phyloP scores from a whole-genome alignment of 345 rosid genomes.

The Anastatica hierochuntica region DNA sequence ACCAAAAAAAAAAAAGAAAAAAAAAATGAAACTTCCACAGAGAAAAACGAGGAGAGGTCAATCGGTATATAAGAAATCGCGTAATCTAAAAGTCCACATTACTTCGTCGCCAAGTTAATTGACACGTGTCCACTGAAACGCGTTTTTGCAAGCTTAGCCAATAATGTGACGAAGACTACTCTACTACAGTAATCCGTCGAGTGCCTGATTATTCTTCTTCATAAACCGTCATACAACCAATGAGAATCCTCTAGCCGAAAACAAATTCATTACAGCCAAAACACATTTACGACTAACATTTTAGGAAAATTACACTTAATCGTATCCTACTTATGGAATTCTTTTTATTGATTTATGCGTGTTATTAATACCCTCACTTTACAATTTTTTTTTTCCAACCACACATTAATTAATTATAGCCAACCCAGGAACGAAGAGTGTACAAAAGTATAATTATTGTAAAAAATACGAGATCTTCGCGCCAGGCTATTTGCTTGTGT shows the following conservation, averaged over 20 bases:
- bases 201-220: background rate
- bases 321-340: no score
- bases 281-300: no score
- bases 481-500: no score
- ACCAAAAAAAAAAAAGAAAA: background rate
- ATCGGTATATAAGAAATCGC: background rate
- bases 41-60: background rate
- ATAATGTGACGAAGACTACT: background rate
- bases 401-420: no score
- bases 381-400: no score
- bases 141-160: background rate
- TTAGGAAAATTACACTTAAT: no score
- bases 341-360: no score
- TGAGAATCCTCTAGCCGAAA: slow-evolving; percentile 6
- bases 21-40: background rate
- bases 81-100: background rate
- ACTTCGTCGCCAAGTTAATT: slow-evolving; percentile 19
- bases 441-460: no score
- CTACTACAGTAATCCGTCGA: background rate
- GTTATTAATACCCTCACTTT: no score
- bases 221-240: slow-evolving; percentile 21
- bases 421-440: no score
- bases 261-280: no score
- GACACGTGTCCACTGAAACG: background rate
- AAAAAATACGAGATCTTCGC: no score